Base-by-base conservation (phyloP, 768 basidiomycete species). In the Mycena galericulata region DNA sequence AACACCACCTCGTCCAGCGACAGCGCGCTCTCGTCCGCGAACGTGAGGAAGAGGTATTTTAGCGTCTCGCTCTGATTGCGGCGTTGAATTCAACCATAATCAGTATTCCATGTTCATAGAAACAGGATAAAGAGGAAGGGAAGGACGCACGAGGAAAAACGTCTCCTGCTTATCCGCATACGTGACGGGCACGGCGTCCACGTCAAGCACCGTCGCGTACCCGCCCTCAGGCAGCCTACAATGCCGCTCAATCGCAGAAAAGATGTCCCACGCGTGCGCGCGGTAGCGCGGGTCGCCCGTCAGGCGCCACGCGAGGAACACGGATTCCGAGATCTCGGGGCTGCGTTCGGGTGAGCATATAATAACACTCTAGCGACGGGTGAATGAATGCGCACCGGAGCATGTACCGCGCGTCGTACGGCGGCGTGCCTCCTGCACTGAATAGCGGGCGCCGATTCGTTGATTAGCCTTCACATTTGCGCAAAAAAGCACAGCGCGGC, bases 131-230 rank as follows among this genome's bases (percentile, higher is more conserved):
- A 10, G n/a, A 18, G 20, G n/a, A n/a, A 24, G 46, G 22, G 30
- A 24, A 69, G 36, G 10, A 78, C 90, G 51, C 67, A 94, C 94
- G 85, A 97, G 84, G 78, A 96, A 88, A 83, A 97, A 98, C 22
- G 96, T 96, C 81, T 98, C 96, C 96, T 97, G 97, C 79, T 92
- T 91, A 79, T 98, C 95, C 67, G 93, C 90, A 59, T 87, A 83
- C 75, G 80, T 79, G 4, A 83, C 88, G 0, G 91, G 90, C 20
- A 90, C 79, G 66, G 88, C 83, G 78, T 97, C 94, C n/a, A 98
- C 97, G 74, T 98, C 94, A 57, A 90, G 76, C 49, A 98, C 85
- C 30, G 90, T 89, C 26, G 94, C 92, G 75, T 93, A 98, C 18
- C 96, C 97, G 24, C 96, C 97, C 0, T 82, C 84, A 20, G 84